A percentile compares a stretch with the other conserved stretches of the same genome.
phyloP scores from a whole-genome alignment of 345 rosid genomes.

The Euphorbia pulcherrima region DNA sequence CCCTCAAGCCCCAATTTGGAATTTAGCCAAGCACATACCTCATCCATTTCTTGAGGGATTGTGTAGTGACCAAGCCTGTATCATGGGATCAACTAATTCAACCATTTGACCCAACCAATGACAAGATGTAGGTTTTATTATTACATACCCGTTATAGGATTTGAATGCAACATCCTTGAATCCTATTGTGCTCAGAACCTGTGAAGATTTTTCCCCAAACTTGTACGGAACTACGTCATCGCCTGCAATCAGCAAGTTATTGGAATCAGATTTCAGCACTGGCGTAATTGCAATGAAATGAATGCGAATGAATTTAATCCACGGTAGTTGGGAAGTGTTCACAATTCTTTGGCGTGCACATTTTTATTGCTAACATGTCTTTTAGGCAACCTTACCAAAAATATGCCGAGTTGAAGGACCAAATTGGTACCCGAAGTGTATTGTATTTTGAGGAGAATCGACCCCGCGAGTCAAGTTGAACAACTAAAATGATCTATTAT shows the following conservation, averaged over 20 bases:
- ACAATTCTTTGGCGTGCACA: neutral
- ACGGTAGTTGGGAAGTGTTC: too few relatives aligned
- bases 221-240: constrained; percentile 87
- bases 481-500: neutral
- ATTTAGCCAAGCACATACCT: constrained; percentile 68
- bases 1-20: constrained; percentile 65
- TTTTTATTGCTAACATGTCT: neutral
- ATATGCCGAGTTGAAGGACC: too few relatives aligned
- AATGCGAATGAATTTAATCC: too few relatives aligned
- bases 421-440: too few relatives aligned
- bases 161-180: constrained; percentile 70
- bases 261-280: constrained; percentile 5
- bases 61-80: constrained; percentile 88
- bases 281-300: neutral
- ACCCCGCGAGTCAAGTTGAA: neutral
- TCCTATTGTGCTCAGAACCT: constrained; percentile 50
- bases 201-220: constrained; percentile 85
- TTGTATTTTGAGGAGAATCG: neutral
- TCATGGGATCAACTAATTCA: neutral
- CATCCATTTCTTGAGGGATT: constrained; percentile 83
- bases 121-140: neutral
- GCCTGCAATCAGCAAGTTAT: constrained; percentile 38
- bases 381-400: neutral
- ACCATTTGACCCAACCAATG: neutral
- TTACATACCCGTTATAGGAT: constrained; percentile 60